Evolutionary conservation across 352 stramenopile genomes (phyloP).

Genomic region (Globisporangium apiculatum): DNA sequence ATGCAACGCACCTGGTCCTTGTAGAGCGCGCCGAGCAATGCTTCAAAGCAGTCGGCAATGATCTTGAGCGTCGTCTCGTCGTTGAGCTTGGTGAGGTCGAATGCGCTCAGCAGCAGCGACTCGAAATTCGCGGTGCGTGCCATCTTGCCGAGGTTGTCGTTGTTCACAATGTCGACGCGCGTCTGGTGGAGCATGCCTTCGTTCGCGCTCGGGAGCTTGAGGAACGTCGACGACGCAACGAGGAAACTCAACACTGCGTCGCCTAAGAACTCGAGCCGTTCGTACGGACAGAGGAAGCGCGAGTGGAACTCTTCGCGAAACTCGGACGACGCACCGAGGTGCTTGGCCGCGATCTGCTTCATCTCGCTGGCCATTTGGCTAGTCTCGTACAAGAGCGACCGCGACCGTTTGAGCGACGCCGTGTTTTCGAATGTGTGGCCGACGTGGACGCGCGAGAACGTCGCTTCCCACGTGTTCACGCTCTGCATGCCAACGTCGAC

Average conservation of each 20-base stretch:
- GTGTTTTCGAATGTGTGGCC: slow-evolving; percentile 71
- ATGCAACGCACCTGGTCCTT: slow-evolving; percentile 46
- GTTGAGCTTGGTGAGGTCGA: slow-evolving; percentile 47
- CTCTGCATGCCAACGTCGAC: slow-evolving; percentile 81
- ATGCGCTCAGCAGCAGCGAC: slow-evolving; percentile 61
- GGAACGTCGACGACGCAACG: slow-evolving; percentile 67
- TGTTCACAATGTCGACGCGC: slow-evolving; percentile 71
- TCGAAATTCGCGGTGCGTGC: slow-evolving; percentile 71
- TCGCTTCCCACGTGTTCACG: slow-evolving; percentile 75
- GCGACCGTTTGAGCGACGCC: slow-evolving; percentile 46
- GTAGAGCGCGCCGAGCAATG: slow-evolving; percentile 71
- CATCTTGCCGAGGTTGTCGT: slow-evolving; percentile 69
- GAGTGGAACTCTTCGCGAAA: slow-evolving; percentile 79
- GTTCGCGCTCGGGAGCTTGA: slow-evolving; percentile 61
- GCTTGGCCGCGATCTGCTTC: slow-evolving; percentile 44
- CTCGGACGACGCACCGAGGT: slow-evolving; percentile 39
- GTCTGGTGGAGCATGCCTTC: slow-evolving; percentile 69
- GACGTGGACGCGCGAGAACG: slow-evolving; percentile 62
- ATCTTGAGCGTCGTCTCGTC: slow-evolving; percentile 65
- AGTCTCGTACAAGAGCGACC: slow-evolving; percentile 33
- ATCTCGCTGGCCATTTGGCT: slow-evolving; percentile 30
- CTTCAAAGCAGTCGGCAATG: slow-evolving; percentile 76
- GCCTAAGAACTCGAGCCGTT: slow-evolving; percentile 79
- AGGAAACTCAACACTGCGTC: slow-evolving; percentile 82
- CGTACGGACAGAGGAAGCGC: slow-evolving; percentile 71